Conservation (phyloP, 2,329 filamentous ascomycete species). For the Ceratocystis cubensis region DNA sequence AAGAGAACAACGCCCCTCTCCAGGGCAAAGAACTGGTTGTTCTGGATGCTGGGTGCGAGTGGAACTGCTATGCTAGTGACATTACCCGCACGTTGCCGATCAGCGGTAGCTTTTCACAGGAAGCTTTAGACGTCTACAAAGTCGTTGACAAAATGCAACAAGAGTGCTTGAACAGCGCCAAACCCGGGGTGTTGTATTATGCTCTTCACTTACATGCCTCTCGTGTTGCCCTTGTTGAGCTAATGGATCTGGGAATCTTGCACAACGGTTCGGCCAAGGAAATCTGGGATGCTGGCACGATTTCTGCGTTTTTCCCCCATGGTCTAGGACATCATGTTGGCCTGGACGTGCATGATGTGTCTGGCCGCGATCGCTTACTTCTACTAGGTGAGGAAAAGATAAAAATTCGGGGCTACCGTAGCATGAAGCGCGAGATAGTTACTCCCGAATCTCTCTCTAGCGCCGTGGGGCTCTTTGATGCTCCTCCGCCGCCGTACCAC, state of each 20-base stretch:
- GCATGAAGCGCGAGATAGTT: slow-evolving; percentile 32
- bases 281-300: slow-evolving; percentile 40
- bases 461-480: slow-evolving; percentile 10
- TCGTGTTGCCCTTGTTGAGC: slow-evolving; percentile 55
- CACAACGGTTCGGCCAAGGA: slow-evolving; percentile 47
- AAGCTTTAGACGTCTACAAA: slow-evolving; percentile 61
- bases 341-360: slow-evolving; percentile 51
- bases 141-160: slow-evolving; percentile 73
- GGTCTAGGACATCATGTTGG: slow-evolving; percentile 54
- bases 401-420: slow-evolving; percentile 25
- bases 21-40: slow-evolving; percentile 60
- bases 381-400: slow-evolving; percentile 25
- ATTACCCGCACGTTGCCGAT: slow-evolving; percentile 82
- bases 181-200: slow-evolving; percentile 57
- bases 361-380: slow-evolving; percentile 32
- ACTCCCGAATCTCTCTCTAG: slow-evolving; percentile 28
- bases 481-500: slow-evolving; percentile 25
- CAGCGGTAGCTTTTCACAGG: slow-evolving; percentile 51
- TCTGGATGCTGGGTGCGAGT: slow-evolving; percentile 81
- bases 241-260: slow-evolving; percentile 61
- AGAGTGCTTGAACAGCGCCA: slow-evolving; percentile 55
- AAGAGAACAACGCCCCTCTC: slow-evolving; percentile 62
- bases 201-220: slow-evolving; percentile 63
- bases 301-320: slow-evolving; percentile 53
- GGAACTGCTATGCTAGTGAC: slow-evolving; percentile 73